Percentiles rank a stretch among this genome's conserved stretches.
Evolutionary conservation across 2,329 filamentous ascomycete genomes (phyloP).

Genomic region (Beauveria sp.): DNA sequence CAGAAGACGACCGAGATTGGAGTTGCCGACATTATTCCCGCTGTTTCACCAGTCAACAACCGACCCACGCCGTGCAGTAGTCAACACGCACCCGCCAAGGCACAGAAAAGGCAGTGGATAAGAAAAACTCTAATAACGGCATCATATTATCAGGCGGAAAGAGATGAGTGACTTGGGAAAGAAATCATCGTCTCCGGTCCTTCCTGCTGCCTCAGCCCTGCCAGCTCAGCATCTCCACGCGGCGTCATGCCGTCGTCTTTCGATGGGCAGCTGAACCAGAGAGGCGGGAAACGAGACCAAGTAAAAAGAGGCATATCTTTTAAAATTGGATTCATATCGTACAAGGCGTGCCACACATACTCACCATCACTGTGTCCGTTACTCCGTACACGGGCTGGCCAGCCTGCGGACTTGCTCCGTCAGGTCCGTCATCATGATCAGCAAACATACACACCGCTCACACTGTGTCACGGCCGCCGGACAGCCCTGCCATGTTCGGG

Average conservation of each 20-base stretch:
- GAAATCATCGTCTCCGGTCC: background rate
- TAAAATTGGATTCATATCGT: background rate
- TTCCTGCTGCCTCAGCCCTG: background rate
- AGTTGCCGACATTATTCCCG: slow-evolving; percentile 1
- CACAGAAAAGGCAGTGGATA: background rate
- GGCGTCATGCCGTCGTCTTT: background rate
- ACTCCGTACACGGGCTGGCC: background rate
- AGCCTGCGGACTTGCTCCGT: background rate
- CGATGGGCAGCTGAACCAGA: background rate
- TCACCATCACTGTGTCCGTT: background rate
- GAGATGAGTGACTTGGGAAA: background rate
- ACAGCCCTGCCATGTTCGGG: background rate
- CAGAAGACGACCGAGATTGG: background rate
- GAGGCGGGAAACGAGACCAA: background rate
- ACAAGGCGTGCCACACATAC: background rate
- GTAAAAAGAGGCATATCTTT: background rate
- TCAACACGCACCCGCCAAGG: background rate
- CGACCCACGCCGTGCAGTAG: background rate
- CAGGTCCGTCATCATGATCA: background rate
- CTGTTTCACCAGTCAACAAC: background rate
- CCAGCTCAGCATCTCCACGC: background rate
- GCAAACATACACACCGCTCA: background rate
- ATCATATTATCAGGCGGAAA: no score
- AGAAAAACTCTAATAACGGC: background rate
- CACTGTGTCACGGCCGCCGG: background rate